These are phyloP conservation scores for Scutellaria barbata DNA, from an alignment of 257 asterid species.

Conservation along the genomic window DNA sequence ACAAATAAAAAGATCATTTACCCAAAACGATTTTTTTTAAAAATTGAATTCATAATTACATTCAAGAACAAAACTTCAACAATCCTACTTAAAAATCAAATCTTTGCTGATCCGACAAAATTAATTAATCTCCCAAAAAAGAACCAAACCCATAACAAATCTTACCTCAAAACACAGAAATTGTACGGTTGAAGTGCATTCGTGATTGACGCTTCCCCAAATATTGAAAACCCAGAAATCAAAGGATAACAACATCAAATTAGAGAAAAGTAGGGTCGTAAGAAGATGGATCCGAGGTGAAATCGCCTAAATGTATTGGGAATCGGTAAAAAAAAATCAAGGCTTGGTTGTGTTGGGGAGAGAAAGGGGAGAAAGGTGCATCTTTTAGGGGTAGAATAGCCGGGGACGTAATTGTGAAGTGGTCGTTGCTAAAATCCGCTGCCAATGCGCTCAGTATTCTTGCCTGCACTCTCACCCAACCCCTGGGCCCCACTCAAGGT, in stretches of 20 bases:
- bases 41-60: constrained; percentile 4
- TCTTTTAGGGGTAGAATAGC: constrained; percentile 30
- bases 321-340: constrained; percentile 5
- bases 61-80: constrained; percentile 2
- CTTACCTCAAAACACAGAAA: constrained; percentile 40
- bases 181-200: constrained; percentile 26
- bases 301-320: constrained; percentile 14
- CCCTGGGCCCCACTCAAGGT: constrained; percentile 29
- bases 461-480: constrained; percentile 32
- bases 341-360: constrained; percentile 32
- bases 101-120: constrained; percentile 30
- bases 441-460: constrained; percentile 32
- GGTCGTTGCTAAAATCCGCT: constrained; percentile 42
- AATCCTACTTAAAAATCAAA: constrained; percentile 29
- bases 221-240: constrained; percentile 20
- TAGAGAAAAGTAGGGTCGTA: neutral
- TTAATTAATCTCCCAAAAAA: constrained; percentile 1
- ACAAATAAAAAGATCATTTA: neutral
- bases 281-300: constrained; percentile 29
- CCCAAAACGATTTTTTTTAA: too few relatives aligned
- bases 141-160: constrained; percentile 29
- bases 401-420: constrained; percentile 30
- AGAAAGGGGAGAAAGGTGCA: constrained; percentile 35
- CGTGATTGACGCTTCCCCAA: constrained; percentile 28
- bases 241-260: neutral